These are phyloP conservation scores for Hirsutella thompsonii DNA, from an alignment of 2,329 filamentous ascomycete species.

Conservation along the genomic window DNA sequence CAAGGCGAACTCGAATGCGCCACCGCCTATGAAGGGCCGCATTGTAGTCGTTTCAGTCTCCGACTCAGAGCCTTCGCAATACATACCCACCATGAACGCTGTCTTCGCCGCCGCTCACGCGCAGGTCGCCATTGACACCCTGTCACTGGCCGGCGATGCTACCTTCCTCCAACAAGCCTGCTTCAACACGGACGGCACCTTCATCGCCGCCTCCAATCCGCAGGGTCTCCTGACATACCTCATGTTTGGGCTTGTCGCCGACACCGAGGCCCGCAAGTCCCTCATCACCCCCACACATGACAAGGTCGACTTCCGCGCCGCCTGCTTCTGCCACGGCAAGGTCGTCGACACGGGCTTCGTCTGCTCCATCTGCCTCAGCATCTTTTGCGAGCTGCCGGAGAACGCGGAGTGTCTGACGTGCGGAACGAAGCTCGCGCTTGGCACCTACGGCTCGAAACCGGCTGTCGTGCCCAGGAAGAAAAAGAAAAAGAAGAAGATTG, in stretches of 20 bases:
- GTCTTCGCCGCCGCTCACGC: conserved; percentile 91
- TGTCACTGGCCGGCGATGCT: conserved; percentile 72
- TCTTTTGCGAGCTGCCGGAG: conserved; percentile 59
- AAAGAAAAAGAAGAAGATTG: conserved; percentile 61
- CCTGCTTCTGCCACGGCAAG: conserved; percentile 88
- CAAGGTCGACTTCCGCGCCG: conserved; percentile 91
- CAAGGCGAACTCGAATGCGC: conserved; percentile 17
- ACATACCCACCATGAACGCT: conserved; percentile 97
- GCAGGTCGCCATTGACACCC: conserved; percentile 81
- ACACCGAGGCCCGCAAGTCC: conserved; percentile 38
- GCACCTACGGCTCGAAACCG: conserved; percentile 62
- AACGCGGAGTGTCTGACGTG: conserved; percentile 70
- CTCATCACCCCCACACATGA: conserved; percentile 71
- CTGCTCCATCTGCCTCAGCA: conserved; percentile 91
- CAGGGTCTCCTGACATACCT: conserved; percentile 78
- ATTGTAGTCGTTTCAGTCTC: conserved; percentile 87
- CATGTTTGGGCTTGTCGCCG: conserved; percentile 83
- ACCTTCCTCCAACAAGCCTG: conserved; percentile 88
- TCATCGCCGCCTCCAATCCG: conserved; percentile 39
- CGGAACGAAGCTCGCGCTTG: conserved; percentile 65
- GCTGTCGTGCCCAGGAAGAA: conserved; percentile 60
- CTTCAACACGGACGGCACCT: conserved; percentile 47
- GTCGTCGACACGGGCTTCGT: conserved; percentile 91
- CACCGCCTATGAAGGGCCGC: conserved; percentile 33
- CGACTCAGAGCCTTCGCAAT: conserved; percentile 73